phyloP scores from a whole-genome alignment of 768 basidiomycete genomes.

The Naganishia kalamii region DNA sequence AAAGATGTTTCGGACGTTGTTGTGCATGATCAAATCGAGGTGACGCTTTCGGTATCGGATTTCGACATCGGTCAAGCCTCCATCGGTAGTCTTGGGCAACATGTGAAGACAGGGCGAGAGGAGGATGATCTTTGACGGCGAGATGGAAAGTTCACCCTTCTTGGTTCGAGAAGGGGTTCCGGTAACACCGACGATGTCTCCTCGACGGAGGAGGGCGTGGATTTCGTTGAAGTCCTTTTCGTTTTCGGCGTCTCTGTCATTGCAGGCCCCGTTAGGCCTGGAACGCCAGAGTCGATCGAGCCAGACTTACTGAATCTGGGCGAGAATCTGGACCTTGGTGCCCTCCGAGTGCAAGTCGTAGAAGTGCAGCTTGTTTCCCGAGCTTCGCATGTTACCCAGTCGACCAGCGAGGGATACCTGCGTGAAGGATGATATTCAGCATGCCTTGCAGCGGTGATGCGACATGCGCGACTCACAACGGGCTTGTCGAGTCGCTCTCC shows the following conservation, averaged over 20 bases:
- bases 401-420: constrained; percentile 68
- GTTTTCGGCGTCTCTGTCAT: constrained; percentile 43
- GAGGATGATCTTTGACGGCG: constrained; percentile 70
- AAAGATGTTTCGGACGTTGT: constrained; percentile 81
- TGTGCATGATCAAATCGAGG: constrained; percentile 93
- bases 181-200: constrained; percentile 89
- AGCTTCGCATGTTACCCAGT: constrained; percentile 79
- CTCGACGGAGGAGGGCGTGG: constrained; percentile 84
- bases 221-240: constrained; percentile 57
- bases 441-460: constrained; percentile 31
- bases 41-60: constrained; percentile 97
- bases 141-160: constrained; percentile 89
- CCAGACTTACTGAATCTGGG: constrained; percentile 64
- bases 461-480: constrained; percentile 37
- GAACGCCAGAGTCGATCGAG: neutral
- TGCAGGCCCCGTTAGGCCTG: neutral
- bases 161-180: constrained; percentile 86
- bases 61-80: constrained; percentile 94
- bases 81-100: constrained; percentile 75
- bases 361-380: constrained; percentile 77
- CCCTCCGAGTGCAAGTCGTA: constrained; percentile 94
- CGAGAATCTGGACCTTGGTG: constrained; percentile 89
- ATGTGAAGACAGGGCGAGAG: constrained; percentile 95
- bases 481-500: constrained; percentile 61
- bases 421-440: constrained; percentile 6